Evolutionary conservation across 2,329 filamentous ascomycete species (phyloP), one percentile per base, ranked within the genome.

Genomic region (Akanthomyces lecanii): DNA sequence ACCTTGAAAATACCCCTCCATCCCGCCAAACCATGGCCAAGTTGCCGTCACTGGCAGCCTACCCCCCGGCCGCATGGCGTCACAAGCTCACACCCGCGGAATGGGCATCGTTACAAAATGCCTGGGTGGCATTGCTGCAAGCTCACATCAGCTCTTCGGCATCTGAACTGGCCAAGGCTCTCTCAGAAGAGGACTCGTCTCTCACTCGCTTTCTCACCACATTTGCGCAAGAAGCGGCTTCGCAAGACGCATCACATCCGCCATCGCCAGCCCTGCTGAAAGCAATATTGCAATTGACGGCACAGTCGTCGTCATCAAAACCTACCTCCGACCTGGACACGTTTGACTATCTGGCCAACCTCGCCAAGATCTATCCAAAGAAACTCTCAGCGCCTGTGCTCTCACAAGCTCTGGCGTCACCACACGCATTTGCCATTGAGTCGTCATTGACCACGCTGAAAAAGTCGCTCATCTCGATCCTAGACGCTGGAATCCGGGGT

Each of bases 51-150:
- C 82, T 97, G 75, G 92, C 89, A 63, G 85, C 89, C 23, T 92
- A 95, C 69, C 94, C 93, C 21, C 83, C 88, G 65, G 78, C 84
- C 40, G 78, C 80, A 62, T 86, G 92, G 78, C 86, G 87, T 70
- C 82, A 84, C 67, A 83, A 83, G 67, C 83, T 97, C 64, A 79
- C 82, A 45, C 77, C 86, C 4, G 77, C 82, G 57, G 91, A 97
- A 75, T 97, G 92, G 92, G 82, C 89, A 67, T 81, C 84, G 38
- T 92, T 89, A 72, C 78, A 96, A 53, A 84, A 89, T 66, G 88
- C 91, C 42, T 97, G 92, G 92, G 77, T 87, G 21, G 78, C 85
- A 12, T 81, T 97, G 7, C 78, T 85, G 7, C 81, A 87, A 60
- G 82, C 87, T 3, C 85, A 92, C 66, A 74, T 95, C 36, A 79